These are phyloP conservation scores for Stentor coeruleus DNA, from an alignment of 73 alveolate species.

Conservation along the genomic window DNA sequence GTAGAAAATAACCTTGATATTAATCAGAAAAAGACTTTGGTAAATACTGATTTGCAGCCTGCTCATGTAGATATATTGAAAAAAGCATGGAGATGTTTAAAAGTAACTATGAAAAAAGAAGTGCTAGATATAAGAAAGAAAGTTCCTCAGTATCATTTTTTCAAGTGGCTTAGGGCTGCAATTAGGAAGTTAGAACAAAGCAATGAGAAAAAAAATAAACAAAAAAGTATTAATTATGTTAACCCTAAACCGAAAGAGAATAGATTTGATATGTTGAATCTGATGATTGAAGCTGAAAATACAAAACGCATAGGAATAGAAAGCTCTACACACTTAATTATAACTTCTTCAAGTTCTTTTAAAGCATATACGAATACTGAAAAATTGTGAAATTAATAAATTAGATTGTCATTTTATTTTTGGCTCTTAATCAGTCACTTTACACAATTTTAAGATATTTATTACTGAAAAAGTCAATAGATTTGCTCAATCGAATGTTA, in stretches of 20 bases:
- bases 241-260: background rate
- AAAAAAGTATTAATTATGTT: background rate
- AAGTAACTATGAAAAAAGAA: slow-evolving; percentile 2
- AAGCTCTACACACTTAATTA: background rate
- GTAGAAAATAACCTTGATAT: too few species aligned
- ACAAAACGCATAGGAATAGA: background rate
- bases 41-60: too few species aligned
- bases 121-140: background rate
- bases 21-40: too few species aligned
- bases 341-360: background rate
- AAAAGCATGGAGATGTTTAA: background rate
- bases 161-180: slow-evolving; percentile 6
- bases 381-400: too few species aligned
- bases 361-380: too few species aligned
- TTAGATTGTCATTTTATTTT: too few species aligned
- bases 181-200: background rate
- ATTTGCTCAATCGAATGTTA: too few species aligned
- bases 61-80: background rate
- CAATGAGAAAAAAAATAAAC: background rate
- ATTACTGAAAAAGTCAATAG: too few species aligned
- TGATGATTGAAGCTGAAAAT: slow-evolving; percentile 4
- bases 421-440: too few species aligned
- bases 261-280: background rate
- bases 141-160: background rate
- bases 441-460: too few species aligned